phyloP scores from a whole-genome alignment of 1,139 yeast genomes.

The Geotrichum aggregatum region DNA sequence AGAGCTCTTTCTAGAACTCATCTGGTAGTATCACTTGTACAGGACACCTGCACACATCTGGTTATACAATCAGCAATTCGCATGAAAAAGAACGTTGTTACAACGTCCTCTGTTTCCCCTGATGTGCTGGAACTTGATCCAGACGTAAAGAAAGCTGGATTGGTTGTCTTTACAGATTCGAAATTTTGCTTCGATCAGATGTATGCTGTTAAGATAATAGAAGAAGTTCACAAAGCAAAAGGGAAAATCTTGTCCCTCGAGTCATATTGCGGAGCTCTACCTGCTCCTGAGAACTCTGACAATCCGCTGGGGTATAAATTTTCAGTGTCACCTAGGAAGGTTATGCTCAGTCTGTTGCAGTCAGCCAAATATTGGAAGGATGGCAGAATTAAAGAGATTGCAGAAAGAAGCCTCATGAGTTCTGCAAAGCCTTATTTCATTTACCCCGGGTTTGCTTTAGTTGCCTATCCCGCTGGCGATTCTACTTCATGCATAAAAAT shows the following conservation, averaged over 20 bases:
- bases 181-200: conserved; percentile 96
- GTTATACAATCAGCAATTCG: conserved; percentile 93
- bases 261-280: conserved; percentile 97
- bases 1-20: conserved; percentile 72
- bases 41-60: conserved; percentile 80
- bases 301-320: conserved; percentile 98
- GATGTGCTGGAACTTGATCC: conserved; percentile 54
- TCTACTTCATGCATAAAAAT: conserved; percentile 89
- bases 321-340: conserved; percentile 99
- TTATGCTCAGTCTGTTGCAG: conserved; percentile 88
- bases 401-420: conserved; percentile 90
- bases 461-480: conserved; percentile 96
- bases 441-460: conserved; percentile 92
- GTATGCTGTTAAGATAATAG: conserved; percentile 96
- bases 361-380: conserved; percentile 83
- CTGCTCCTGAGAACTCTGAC: conserved; percentile 95
- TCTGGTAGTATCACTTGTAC: conserved; percentile 85
- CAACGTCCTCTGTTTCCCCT: conserved; percentile 93
- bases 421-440: conserved; percentile 92
- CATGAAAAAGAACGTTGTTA: conserved; percentile 85
- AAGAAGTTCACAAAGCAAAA: conserved; percentile 85
- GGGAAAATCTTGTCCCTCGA: conserved; percentile 92
- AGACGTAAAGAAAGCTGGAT: conserved; percentile 45
- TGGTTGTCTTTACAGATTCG: conserved; percentile 48
- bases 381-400: conserved; percentile 74